Evolutionary conservation across 495 filamentous ascomycete species (phyloP).

Genomic region (Penicillium tannophilum): DNA sequence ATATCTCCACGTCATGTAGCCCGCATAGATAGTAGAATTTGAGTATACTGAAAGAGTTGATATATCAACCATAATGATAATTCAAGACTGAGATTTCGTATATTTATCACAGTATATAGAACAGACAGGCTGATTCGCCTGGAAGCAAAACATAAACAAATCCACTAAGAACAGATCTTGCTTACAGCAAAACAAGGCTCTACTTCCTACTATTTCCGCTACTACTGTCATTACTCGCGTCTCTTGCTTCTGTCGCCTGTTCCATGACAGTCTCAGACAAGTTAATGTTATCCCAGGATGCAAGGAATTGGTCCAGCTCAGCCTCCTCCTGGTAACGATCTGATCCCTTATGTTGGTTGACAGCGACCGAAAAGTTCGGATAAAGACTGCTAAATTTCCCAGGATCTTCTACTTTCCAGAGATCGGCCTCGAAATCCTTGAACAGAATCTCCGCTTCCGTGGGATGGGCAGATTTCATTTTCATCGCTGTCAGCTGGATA

Average conservation of each 20-base stretch:
- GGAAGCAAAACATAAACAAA: no score
- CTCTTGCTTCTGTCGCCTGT: no score
- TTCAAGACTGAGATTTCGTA: neutral
- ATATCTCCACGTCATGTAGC: neutral
- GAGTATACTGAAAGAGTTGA: no score
- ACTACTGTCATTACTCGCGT: no score
- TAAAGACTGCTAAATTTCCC: slow-evolving; percentile 37
- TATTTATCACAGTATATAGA: no score
- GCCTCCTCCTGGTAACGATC: no score
- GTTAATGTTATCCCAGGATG: no score
- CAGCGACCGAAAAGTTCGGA: slow-evolving; percentile 21
- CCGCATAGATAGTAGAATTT: neutral
- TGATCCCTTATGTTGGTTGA: no score
- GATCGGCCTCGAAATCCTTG: slow-evolving; percentile 26
- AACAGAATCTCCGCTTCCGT: slow-evolving; percentile 34
- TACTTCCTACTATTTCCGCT: no score
- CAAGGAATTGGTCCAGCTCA: no score
- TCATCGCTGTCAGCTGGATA: slow-evolving; percentile 33
- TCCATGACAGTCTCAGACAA: no score
- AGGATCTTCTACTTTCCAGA: slow-evolving; percentile 26
- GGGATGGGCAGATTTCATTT: slow-evolving; percentile 30
- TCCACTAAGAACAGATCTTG: neutral
- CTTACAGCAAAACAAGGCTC: neutral
- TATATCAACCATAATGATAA: neutral
- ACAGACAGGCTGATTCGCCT: no score